phyloP scores from a whole-genome alignment of 768 basidiomycete species.

The Termitomyces sp. region DNA sequence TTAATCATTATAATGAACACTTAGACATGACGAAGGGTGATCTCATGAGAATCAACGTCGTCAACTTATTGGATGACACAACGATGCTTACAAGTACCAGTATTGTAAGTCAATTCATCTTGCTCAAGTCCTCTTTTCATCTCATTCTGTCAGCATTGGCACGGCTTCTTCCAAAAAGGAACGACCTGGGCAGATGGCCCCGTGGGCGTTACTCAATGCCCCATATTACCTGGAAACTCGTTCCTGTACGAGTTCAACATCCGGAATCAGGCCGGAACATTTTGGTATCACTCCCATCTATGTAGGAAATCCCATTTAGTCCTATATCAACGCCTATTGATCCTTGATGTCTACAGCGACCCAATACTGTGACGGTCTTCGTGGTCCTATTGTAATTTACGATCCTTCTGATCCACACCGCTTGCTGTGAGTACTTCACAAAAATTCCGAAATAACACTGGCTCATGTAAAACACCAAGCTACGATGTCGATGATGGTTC shows the following conservation, averaged over 20 bases:
- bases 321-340: not conserved
- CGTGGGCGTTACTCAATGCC: not conserved
- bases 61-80: not conserved
- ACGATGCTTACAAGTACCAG: not conserved
- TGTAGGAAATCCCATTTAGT: not conserved
- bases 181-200: not conserved
- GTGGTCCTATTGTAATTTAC: not conserved
- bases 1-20: not conserved
- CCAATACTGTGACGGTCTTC: constrained; percentile 2
- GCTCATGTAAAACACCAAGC: not conserved
- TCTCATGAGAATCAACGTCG: not conserved
- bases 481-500: constrained; percentile 1
- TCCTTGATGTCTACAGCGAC: not conserved
- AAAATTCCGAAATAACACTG: not conserved
- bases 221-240: not conserved
- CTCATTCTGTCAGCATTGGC: not conserved
- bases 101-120: not conserved
- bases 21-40: not conserved
- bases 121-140: not conserved
- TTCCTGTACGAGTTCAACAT: not conserved
- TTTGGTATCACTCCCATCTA: not conserved
- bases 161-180: not conserved
- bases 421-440: not conserved
- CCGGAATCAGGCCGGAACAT: not conserved
- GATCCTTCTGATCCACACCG: not conserved